Percentiles rank a stretch among this genome's conserved stretches.
Conservation (phyloP, 1,284 basidiomycete genomes). For the Malassezia equina region DNA sequence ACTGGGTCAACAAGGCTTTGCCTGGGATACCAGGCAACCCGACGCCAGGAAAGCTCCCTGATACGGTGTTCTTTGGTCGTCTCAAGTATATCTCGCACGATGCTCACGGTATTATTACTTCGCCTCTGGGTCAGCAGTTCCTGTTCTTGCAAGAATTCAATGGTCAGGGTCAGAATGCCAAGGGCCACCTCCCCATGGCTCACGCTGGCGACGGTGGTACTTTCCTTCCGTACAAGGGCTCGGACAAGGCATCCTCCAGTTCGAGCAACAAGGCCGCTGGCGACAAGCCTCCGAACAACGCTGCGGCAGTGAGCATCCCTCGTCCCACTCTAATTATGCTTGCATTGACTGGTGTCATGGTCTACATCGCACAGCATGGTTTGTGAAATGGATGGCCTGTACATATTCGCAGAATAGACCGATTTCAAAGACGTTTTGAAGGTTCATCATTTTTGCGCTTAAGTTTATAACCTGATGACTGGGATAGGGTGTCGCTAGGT, state of each 20-base stretch:
- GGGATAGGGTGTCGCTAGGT: background rate
- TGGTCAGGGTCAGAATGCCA: constrained; percentile 13
- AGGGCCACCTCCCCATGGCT: background rate
- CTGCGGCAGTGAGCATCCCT: background rate
- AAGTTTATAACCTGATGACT: constrained; percentile 12
- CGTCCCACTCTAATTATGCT: background rate
- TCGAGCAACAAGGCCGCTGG: background rate
- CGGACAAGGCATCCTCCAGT: background rate
- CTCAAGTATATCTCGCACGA: constrained; percentile 26
- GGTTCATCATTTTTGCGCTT: constrained; percentile 9
- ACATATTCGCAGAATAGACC: background rate
- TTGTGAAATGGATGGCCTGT: background rate
- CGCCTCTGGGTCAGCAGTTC: constrained; percentile 29
- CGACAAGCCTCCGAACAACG: background rate
- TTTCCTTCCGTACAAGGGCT: background rate
- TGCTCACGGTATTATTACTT: constrained; percentile 26
- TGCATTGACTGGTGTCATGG: background rate
- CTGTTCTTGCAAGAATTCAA: constrained; percentile 32
- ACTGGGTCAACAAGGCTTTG: constrained; percentile 29
- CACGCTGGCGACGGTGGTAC: background rate
- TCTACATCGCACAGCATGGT: background rate
- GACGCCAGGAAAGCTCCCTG: constrained; percentile 20
- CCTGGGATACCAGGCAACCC: constrained; percentile 27
- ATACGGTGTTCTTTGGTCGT: constrained; percentile 18
- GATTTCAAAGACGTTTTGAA: background rate